Conservation (phyloP, 2,329 filamentous ascomycete genomes). For the Cladosporium sp. region DNA sequence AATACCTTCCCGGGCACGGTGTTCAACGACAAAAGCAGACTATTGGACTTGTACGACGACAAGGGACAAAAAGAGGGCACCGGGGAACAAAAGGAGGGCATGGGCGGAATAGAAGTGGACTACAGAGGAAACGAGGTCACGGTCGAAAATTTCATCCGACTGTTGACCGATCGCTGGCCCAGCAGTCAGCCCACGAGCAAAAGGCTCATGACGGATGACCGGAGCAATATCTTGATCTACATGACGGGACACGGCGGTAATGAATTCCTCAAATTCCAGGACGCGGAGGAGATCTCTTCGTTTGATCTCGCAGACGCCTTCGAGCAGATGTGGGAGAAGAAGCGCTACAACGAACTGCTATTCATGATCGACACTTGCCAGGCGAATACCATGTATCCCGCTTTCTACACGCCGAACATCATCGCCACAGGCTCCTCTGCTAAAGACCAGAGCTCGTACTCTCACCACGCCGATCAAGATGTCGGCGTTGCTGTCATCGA, state of each 20-base stretch:
- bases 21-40: constrained; percentile 96
- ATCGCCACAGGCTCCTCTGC: constrained; percentile 96
- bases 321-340: constrained; percentile 99
- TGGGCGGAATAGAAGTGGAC: constrained; percentile 78
- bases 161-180: constrained; percentile 89
- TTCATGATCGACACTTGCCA: constrained; percentile 99
- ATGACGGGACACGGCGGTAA: constrained; percentile 99
- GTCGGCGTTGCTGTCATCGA: constrained; percentile 98
- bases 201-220: constrained; percentile 85
- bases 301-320: constrained; percentile 97
- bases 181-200: constrained; percentile 95
- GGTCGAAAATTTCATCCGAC: constrained; percentile 95
- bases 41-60: constrained; percentile 93
- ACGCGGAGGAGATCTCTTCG: constrained; percentile 93
- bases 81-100: constrained; percentile 20
- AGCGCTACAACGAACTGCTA: constrained; percentile 94
- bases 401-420: constrained; percentile 97
- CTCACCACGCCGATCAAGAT: constrained; percentile 96
- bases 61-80: constrained; percentile 21
- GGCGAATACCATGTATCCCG: constrained; percentile 98
- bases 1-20: constrained; percentile 97
- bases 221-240: constrained; percentile 96
- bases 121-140: constrained; percentile 98
- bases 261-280: constrained; percentile 97
- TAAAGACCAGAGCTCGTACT: constrained; percentile 94